These are phyloP conservation scores for Candida pseudoglaebosa DNA, from an alignment of 805 yeast genomes.

Conservation along the genomic window DNA sequence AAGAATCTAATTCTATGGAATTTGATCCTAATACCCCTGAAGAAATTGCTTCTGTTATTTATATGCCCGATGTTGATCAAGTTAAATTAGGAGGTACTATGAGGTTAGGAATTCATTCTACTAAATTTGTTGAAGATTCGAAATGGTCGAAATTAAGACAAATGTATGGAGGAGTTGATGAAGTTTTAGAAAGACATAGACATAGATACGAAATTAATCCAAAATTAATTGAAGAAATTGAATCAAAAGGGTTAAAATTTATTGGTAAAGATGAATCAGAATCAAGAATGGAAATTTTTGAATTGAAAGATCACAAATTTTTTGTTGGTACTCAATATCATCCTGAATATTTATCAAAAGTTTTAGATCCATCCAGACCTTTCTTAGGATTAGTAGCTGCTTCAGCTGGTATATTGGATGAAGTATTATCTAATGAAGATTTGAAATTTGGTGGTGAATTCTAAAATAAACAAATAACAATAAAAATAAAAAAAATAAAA, in stretches of 20 bases:
- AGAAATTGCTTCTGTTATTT: conserved; percentile 73
- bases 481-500: no score
- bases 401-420: conserved; percentile 74
- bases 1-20: conserved; percentile 76
- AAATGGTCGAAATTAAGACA: conserved; percentile 69
- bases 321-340: conserved; percentile 96
- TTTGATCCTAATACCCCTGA: conserved; percentile 63
- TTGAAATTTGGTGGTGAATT: conserved; percentile 43
- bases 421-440: conserved; percentile 48
- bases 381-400: conserved; percentile 96
- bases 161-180: conserved; percentile 67
- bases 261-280: conserved; percentile 92
- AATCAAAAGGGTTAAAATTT: conserved; percentile 74
- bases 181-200: conserved; percentile 91
- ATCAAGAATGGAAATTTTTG: conserved; percentile 91
- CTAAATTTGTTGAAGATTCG: conserved; percentile 67
- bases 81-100: conserved; percentile 96
- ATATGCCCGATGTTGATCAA: conserved; percentile 98
- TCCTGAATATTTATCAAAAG: conserved; percentile 96
- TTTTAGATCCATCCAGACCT: conserved; percentile 93
- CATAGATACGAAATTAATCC: conserved; percentile 98
- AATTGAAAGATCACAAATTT: conserved; percentile 82
- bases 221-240: conserved; percentile 63
- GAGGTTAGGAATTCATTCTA: conserved; percentile 94
- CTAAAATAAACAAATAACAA: no score